Conservation (phyloP, 1,139 yeast genomes). For the Meyerozyma athensensis region DNA sequence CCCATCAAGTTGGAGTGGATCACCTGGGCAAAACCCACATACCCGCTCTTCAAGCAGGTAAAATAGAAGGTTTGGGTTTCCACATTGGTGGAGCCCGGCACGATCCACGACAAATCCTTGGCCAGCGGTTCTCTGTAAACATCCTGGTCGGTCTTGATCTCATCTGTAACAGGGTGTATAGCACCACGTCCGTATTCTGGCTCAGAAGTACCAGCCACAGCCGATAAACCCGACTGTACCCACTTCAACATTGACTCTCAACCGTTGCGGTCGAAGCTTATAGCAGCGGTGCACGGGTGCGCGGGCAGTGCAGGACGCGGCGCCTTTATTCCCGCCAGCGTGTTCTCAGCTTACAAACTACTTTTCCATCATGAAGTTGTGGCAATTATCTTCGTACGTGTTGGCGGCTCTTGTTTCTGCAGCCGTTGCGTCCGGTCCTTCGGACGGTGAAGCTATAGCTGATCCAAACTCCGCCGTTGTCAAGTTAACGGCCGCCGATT, state of each 20-base stretch:
- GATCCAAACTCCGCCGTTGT: conserved; percentile 87
- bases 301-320: neutral
- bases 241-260: conserved; percentile 73
- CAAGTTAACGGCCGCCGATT: conserved; percentile 58
- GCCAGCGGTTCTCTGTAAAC: conserved; percentile 43
- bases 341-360: conserved; percentile 2
- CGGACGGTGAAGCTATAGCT: conserved; percentile 61
- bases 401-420: conserved; percentile 38
- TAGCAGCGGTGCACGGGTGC: too few relatives aligned
- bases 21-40: conserved; percentile 86
- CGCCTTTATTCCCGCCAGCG: conserved; percentile 1
- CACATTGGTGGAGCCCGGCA: conserved; percentile 80
- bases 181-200: conserved; percentile 95
- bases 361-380: conserved; percentile 32
- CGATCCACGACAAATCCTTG: conserved; percentile 70
- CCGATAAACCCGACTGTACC: conserved; percentile 86
- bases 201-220: conserved; percentile 94
- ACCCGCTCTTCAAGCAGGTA: conserved; percentile 55
- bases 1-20: conserved; percentile 92
- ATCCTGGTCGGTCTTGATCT: conserved; percentile 51
- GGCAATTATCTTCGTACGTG: conserved; percentile 35
- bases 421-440: conserved; percentile 38
- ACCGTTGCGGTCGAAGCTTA: too few relatives aligned
- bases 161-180: conserved; percentile 72
- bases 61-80: conserved; percentile 94